Evolutionary conservation across 2,329 filamentous ascomycete genomes (phyloP).

Genomic region (Clarireedia homoeocarpa): DNA sequence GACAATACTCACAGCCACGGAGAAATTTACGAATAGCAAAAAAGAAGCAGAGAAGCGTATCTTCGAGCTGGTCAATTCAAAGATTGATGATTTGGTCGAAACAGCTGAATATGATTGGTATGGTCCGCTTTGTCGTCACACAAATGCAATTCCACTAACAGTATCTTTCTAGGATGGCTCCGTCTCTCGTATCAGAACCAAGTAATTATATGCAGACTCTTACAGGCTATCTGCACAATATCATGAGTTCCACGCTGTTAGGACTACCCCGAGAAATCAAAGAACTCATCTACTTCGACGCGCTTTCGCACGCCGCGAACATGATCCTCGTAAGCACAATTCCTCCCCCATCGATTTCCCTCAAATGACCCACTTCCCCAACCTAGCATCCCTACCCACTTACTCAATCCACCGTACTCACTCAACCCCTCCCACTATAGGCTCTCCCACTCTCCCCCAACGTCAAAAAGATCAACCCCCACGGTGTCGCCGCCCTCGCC

Average conservation of each 20-base stretch:
- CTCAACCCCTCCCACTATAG: neutral
- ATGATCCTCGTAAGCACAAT: conserved; percentile 60
- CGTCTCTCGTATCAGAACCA: conserved; percentile 59
- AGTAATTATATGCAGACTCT: conserved; percentile 94
- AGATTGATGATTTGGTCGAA: conserved; percentile 95
- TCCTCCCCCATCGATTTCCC: conserved; percentile 1
- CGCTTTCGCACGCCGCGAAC: conserved; percentile 80
- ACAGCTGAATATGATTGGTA: conserved; percentile 96
- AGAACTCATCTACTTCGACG: conserved; percentile 95
- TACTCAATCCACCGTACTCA: neutral
- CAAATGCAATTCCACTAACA: neutral
- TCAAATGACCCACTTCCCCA: neutral
- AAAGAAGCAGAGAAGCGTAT: conserved; percentile 96
- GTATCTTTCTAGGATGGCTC: conserved; percentile 40
- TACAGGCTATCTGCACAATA: conserved; percentile 86
- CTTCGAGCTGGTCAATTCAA: conserved; percentile 96
- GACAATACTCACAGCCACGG: conserved; percentile 72
- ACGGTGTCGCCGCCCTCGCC: conserved; percentile 73
- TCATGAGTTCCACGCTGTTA: conserved; percentile 90
- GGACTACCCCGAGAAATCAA: conserved; percentile 95
- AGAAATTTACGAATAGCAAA: conserved; percentile 81
- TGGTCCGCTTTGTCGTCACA: conserved; percentile 11
- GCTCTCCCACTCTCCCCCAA: conserved; percentile 51
- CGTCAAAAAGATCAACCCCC: conserved; percentile 79
- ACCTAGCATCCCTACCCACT: neutral